phyloP scores from a whole-genome alignment of 768 basidiomycete species.

The Lyophyllum shimeji region DNA sequence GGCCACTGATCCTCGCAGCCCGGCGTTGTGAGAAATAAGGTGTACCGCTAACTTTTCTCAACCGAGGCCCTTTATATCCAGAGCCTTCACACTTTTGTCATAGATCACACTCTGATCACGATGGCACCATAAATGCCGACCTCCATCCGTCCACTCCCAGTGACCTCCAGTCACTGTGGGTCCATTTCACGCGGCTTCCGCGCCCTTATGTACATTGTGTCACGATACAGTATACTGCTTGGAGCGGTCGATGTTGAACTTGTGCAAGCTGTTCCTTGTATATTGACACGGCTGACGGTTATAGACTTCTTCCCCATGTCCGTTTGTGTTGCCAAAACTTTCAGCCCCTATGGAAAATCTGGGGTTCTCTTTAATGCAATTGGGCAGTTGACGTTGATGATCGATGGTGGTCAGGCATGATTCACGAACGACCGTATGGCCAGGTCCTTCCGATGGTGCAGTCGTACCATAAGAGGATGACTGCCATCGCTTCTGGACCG shows the following conservation, averaged over 20 bases:
- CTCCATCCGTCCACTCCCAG: conserved; percentile 11
- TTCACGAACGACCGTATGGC: conserved; percentile 2
- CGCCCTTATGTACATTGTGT: neutral
- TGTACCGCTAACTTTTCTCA: neutral
- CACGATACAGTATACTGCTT: no score
- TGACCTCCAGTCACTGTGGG: conserved; percentile 8
- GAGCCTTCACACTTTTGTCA: conserved; percentile 10
- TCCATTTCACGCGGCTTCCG: neutral
- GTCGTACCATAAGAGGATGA: conserved; percentile 1
- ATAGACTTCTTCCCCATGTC: neutral
- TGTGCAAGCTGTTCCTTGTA: neutral
- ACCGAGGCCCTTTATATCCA: conserved; percentile 13
- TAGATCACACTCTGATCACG: conserved; percentile 15
- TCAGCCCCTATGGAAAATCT: conserved; percentile 1
- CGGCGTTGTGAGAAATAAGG: conserved; percentile 3
- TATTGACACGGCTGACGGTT: neutral
- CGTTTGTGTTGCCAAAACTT: neutral
- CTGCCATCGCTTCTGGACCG: neutral
- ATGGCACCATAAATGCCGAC: conserved; percentile 10
- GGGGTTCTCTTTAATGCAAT: neutral
- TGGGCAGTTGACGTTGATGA: neutral
- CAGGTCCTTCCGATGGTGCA: neutral
- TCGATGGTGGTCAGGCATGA: neutral
- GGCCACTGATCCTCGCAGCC: conserved; percentile 8
- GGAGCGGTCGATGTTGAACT: neutral